A percentile compares a stretch with the other conserved stretches of the same genome.
Conservation (phyloP, 2,329 filamentous ascomycete genomes). For the Claviceps pusilla region DNA sequence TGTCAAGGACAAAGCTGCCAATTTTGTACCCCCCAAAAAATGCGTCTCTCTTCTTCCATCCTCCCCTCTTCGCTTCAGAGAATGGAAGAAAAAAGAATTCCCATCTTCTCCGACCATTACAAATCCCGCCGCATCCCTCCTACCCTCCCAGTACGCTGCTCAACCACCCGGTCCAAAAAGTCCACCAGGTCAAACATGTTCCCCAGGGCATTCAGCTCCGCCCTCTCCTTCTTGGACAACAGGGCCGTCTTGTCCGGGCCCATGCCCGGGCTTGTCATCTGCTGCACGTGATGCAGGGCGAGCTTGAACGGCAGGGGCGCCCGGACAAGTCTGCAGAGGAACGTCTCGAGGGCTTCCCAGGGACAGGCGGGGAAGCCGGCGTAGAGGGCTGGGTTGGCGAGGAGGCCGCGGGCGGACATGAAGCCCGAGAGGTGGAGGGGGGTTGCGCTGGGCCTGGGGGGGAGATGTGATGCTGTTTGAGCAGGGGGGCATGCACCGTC, state of each 20-base stretch:
- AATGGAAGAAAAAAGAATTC: no score
- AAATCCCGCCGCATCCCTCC: slow-evolving; percentile 19
- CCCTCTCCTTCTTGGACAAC: slow-evolving; percentile 41
- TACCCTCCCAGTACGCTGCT: slow-evolving; percentile 17
- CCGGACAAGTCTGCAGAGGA: slow-evolving; percentile 42
- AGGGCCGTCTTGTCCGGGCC: slow-evolving; percentile 35
- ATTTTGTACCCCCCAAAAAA: no score
- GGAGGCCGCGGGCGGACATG: slow-evolving; percentile 55
- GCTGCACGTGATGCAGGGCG: slow-evolving; percentile 48
- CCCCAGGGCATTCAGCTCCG: slow-evolving; percentile 30
- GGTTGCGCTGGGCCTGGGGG: slow-evolving; percentile 24
- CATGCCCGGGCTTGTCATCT: slow-evolving; percentile 49
- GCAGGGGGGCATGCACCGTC: no score
- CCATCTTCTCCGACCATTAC: slow-evolving; percentile 8
- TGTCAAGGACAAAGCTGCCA: no score
- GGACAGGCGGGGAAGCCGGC: slow-evolving; percentile 40
- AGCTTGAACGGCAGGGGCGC: slow-evolving; percentile 49
- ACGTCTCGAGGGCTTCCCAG: slow-evolving; percentile 47
- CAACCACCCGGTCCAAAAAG: slow-evolving; percentile 39
- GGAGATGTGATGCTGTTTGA: no score
- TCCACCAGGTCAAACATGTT: slow-evolving; percentile 46
- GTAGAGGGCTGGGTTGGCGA: slow-evolving; percentile 54
- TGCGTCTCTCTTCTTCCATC: no score
- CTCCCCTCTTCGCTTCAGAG: no score
- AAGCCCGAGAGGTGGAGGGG: slow-evolving; percentile 43